Evolutionary conservation across 2,329 filamentous ascomycete species (phyloP).

Genomic region (Aspergillus viridinutans): DNA sequence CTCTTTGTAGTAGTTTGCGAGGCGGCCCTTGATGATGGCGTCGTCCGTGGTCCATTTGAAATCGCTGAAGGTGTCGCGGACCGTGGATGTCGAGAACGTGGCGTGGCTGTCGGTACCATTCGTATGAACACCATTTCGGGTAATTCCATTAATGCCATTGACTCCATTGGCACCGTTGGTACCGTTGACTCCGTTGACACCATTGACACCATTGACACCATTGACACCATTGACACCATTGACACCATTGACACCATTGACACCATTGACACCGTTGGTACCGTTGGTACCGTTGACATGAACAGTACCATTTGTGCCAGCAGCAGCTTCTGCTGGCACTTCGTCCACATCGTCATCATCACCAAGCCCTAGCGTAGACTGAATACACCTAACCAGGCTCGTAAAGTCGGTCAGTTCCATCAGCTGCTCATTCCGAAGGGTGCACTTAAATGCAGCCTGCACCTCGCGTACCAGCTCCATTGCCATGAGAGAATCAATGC

Average conservation of each 20-base stretch:
- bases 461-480: slow-evolving; percentile 46
- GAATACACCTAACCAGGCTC: slow-evolving; percentile 23
- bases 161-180: slow-evolving; percentile 3
- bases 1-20: slow-evolving; percentile 16
- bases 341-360: background rate
- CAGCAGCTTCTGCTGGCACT: background rate
- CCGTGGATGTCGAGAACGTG: background rate
- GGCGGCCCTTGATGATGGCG: background rate
- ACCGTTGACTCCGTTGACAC: background rate
- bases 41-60: slow-evolving; percentile 16
- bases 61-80: slow-evolving; percentile 23
- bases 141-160: slow-evolving; percentile 5
- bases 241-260: background rate
- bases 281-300: background rate
- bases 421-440: slow-evolving; percentile 20
- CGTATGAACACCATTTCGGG: background rate
- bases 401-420: slow-evolving; percentile 24
- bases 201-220: background rate
- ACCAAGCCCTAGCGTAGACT: slow-evolving; percentile 3
- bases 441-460: slow-evolving; percentile 33
- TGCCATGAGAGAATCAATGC: slow-evolving; percentile 48
- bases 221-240: slow-evolving; percentile 7
- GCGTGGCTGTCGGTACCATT: background rate
- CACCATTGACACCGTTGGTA: background rate
- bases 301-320: background rate